phyloP scores from a whole-genome alignment of 2,329 filamentous ascomycete genomes.

The Fusarium acutatum region DNA sequence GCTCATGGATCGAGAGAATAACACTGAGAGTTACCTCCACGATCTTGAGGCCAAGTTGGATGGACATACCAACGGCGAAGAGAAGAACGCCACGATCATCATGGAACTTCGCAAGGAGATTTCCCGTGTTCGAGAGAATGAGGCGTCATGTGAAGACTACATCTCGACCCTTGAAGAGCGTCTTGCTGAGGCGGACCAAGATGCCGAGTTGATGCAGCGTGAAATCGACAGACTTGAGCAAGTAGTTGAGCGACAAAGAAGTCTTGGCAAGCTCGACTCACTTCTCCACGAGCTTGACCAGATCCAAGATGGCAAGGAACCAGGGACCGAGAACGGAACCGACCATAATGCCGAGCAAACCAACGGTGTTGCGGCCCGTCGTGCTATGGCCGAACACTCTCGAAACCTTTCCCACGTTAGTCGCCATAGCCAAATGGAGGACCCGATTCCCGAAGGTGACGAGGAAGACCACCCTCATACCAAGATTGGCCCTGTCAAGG shows the following conservation, averaged over 20 bases:
- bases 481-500: slow-evolving; percentile 48
- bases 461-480: slow-evolving; percentile 49
- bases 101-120: slow-evolving; percentile 92
- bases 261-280: slow-evolving; percentile 92
- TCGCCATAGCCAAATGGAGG: slow-evolving; percentile 62
- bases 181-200: slow-evolving; percentile 93
- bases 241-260: slow-evolving; percentile 93
- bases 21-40: slow-evolving; percentile 91
- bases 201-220: slow-evolving; percentile 95
- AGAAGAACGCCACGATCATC: slow-evolving; percentile 88
- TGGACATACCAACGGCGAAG: slow-evolving; percentile 88
- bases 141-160: slow-evolving; percentile 91
- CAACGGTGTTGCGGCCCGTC: slow-evolving; percentile 54
- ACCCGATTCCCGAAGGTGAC: slow-evolving; percentile 63
- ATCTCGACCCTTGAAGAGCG: slow-evolving; percentile 97
- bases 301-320: slow-evolving; percentile 66
- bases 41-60: slow-evolving; percentile 92
- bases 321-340: slow-evolving; percentile 45
- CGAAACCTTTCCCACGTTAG: slow-evolving; percentile 63
- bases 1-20: slow-evolving; percentile 87
- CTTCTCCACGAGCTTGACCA: slow-evolving; percentile 90
- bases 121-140: slow-evolving; percentile 85
- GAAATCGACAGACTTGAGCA: slow-evolving; percentile 95
- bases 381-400: slow-evolving; percentile 60
- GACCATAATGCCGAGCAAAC: slow-evolving; percentile 38